Base-by-base conservation (phyloP, 2,329 filamentous ascomycete species). In the Cercospora zeina region DNA sequence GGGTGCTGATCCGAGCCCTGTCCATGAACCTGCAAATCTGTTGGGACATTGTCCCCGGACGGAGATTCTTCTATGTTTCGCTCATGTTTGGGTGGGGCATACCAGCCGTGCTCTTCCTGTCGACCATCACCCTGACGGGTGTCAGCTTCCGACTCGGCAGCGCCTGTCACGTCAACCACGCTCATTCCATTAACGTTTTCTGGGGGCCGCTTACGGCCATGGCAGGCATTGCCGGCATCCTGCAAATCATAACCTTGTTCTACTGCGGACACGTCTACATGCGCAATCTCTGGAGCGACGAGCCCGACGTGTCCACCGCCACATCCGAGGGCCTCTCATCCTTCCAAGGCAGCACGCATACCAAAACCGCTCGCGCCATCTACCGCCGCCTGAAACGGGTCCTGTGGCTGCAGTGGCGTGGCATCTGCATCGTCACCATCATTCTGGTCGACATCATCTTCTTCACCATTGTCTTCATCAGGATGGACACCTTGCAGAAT, bases 241-340 rank as follows among this genome's bases (percentile, higher is more conserved):
- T 93, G 34, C 95, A 97, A 71, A 85, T 97, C 67, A 82, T 85
- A 47, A 97, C 95, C 5, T 93, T 82, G 66, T 81, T 82, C 13
- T 97, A 99, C 79, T 97, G 95, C 75, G 89, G 96, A 77, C 92
- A 96, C 73, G 91, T 99, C 54, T 99, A 97, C 74, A 82, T 99
- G 58, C 88, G 88, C 60, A 93, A 93, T 27, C 81, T 96, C 59
- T 81, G 77, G 74, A 84, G 86, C 64, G 91, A 96, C 74, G 86
- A 86, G 59, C 34, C 67, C 2, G 80, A 84, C 36, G 56, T 34
- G 3, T 87, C 88, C 4, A 91, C 89, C 0, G 87, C 88, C 39
- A 77, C 76, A 55, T 87, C 81, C 62, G 77, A 72, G 59, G 60
- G 53, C 5, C 79, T 96, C 33, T 90, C 90, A 0, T 89, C 88